A percentile compares a stretch with the other conserved stretches of the same genome.
phyloP scores from a whole-genome alignment of 2,329 filamentous ascomycete genomes.

The Triangularia verruculosa region DNA sequence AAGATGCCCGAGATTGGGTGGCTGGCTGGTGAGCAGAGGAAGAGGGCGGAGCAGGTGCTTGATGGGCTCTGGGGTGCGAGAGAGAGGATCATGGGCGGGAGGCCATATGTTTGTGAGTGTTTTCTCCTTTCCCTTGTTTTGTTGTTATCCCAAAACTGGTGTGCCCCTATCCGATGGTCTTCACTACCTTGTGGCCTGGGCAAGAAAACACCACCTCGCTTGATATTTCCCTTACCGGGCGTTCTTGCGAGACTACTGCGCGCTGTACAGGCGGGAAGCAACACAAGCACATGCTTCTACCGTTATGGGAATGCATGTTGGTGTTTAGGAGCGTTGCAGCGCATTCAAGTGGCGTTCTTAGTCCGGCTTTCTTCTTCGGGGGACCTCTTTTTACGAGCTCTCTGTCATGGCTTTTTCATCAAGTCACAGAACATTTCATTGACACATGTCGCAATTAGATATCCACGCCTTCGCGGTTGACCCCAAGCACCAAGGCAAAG shows the following conservation, averaged over 20 bases:
- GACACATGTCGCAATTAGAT: constrained; percentile 28
- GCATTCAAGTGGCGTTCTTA: neutral
- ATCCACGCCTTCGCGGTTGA: constrained; percentile 45
- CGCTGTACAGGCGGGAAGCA: neutral
- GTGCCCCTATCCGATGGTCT: neutral
- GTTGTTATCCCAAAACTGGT: neutral
- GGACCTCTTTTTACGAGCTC: neutral
- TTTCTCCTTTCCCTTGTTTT: too few relatives aligned
- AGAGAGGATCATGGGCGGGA: constrained; percentile 40
- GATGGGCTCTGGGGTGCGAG: constrained; percentile 41
- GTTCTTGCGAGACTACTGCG: neutral
- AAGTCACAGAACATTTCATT: neutral
- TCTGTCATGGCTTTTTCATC: neutral
- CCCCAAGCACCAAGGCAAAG: constrained; percentile 42
- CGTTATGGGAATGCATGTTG: neutral
- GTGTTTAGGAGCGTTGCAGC: neutral
- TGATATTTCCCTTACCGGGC: neutral
- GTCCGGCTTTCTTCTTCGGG: neutral
- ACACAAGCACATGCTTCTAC: neutral
- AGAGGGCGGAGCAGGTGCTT: constrained; percentile 42
- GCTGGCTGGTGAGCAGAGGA: constrained; percentile 43
- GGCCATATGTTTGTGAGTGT: constrained; percentile 42
- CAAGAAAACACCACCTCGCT: neutral
- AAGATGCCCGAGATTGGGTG: constrained; percentile 44
- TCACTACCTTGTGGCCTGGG: neutral